phyloP scores from a whole-genome alignment of 2,329 filamentous ascomycete genomes.

The Pseudocercospora vitis region DNA sequence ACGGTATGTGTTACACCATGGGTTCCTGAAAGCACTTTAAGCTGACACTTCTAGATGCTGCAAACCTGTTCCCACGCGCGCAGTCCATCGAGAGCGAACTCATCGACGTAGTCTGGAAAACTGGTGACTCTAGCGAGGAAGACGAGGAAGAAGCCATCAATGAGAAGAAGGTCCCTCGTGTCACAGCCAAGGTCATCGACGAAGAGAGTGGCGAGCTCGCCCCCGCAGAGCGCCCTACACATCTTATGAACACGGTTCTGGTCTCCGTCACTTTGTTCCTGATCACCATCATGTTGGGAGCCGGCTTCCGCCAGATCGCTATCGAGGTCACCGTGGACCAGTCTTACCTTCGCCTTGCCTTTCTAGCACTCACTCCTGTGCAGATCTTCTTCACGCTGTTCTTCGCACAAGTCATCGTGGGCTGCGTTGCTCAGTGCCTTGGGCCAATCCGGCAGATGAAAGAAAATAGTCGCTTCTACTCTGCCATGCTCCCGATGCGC shows the following conservation, averaged over 20 bases:
- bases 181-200: slow-evolving; percentile 61
- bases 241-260: slow-evolving; percentile 68
- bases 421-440: slow-evolving; percentile 72
- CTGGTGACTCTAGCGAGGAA: slow-evolving; percentile 55
- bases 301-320: slow-evolving; percentile 68
- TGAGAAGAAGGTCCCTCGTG: slow-evolving; percentile 49
- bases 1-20: slow-evolving; percentile 45
- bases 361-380: slow-evolving; percentile 66
- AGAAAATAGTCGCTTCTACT: slow-evolving; percentile 77
- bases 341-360: slow-evolving; percentile 61
- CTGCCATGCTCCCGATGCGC: slow-evolving; percentile 66
- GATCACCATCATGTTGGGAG: slow-evolving; percentile 65
- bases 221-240: slow-evolving; percentile 64
- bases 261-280: slow-evolving; percentile 66
- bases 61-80: slow-evolving; percentile 68
- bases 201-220: slow-evolving; percentile 69
- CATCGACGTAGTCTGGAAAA: slow-evolving; percentile 74
- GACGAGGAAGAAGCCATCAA: slow-evolving; percentile 48
- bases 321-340: slow-evolving; percentile 67
- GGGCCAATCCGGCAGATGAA: slow-evolving; percentile 72
- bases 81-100: slow-evolving; percentile 72
- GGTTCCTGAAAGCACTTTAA: neutral
- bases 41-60: slow-evolving; percentile 48
- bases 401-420: slow-evolving; percentile 75
- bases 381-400: slow-evolving; percentile 80